Conservation (phyloP, 208 protist genomes). For the Tritrichomonas foetus region DNA sequence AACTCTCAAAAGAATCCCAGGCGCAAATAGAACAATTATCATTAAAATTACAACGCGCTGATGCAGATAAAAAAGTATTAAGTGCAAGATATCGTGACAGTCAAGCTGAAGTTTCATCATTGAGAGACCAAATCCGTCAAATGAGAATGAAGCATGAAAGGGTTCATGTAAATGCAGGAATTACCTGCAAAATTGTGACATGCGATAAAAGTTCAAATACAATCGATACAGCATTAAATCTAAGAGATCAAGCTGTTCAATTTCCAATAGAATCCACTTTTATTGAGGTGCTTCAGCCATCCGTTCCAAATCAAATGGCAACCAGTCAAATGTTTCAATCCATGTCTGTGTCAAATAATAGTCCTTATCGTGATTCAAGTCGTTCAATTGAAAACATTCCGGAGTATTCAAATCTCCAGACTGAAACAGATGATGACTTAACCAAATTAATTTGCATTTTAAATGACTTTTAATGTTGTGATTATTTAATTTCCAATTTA, state of each 20-base stretch:
- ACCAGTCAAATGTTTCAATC: no score
- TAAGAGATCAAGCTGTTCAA: background rate
- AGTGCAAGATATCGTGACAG: background rate
- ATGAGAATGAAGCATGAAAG: background rate
- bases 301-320: no score
- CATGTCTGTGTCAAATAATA: no score
- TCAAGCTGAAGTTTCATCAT: background rate
- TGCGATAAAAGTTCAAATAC: background rate
- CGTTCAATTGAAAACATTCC: no score
- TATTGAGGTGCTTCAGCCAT: no score
- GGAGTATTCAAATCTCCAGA: no score
- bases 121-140: background rate
- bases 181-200: background rate
- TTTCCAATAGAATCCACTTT: background rate
- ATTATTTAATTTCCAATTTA: no score
- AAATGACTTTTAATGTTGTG: no score
- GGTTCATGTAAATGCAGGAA: background rate
- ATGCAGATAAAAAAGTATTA: background rate
- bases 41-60: background rate
- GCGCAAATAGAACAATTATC: slow-evolving; percentile 5
- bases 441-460: no score
- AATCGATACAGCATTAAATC: background rate
- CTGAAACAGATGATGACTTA: no score
- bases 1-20: background rate
- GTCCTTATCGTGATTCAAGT: no score